Conservation (phyloP, 2,329 filamentous ascomycete genomes). For the Plectosphaerella cucumerina region DNA sequence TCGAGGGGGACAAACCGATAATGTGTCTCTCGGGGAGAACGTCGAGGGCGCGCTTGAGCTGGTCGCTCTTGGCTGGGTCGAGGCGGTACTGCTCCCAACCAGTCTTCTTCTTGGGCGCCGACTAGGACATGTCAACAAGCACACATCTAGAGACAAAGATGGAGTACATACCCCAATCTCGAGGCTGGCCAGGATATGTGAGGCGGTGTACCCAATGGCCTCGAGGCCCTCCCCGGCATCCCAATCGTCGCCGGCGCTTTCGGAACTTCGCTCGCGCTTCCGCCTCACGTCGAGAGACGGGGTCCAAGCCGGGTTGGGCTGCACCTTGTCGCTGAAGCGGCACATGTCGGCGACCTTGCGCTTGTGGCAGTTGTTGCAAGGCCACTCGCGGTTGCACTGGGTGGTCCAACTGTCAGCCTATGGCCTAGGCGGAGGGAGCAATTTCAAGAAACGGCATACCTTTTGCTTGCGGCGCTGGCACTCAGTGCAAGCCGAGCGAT, state of each 20-base stretch:
- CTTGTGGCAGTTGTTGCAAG: slow-evolving; percentile 34
- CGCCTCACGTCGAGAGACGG: slow-evolving; percentile 7
- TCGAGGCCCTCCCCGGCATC: slow-evolving; percentile 23
- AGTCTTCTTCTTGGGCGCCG: not conserved
- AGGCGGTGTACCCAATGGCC: slow-evolving; percentile 28
- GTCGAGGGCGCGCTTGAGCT: slow-evolving; percentile 25
- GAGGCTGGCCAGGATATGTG: slow-evolving; percentile 24
- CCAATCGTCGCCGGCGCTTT: slow-evolving; percentile 16
- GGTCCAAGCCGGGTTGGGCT: slow-evolving; percentile 9
- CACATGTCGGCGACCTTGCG: slow-evolving; percentile 33
- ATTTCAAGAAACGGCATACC: slow-evolving; percentile 13
- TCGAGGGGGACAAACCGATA: not conserved
- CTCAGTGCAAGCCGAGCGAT: slow-evolving; percentile 33
- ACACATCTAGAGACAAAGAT: not conserved
- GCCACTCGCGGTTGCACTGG: slow-evolving; percentile 35
- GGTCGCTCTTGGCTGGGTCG: slow-evolving; percentile 17
- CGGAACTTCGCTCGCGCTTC: slow-evolving; percentile 6
- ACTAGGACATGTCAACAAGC: not conserved
- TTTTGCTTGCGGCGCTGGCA: slow-evolving; percentile 35
- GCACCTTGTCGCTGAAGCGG: slow-evolving; percentile 21
- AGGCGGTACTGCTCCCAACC: not conserved
- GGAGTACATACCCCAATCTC: not conserved
- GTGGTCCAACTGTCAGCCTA: slow-evolving; percentile 1
- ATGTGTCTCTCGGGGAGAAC: slow-evolving; percentile 18
- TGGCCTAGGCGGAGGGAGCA: not conserved